phyloP scores from a whole-genome alignment of 2,329 filamentous ascomycete genomes.

The Phaeophleospora eucalypticola region DNA sequence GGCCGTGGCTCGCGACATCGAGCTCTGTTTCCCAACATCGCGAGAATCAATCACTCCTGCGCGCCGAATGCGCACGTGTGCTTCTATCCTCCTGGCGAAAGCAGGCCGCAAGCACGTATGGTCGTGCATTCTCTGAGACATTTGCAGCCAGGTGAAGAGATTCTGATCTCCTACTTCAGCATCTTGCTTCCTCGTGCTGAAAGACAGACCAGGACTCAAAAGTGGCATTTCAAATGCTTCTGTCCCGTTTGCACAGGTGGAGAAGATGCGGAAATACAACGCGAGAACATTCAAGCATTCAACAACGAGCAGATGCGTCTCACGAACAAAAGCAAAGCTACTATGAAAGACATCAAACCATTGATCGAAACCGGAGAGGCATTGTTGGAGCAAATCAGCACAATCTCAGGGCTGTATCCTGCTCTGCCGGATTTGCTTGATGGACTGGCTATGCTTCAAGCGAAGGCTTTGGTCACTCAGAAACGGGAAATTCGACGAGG shows the following conservation, averaged over 20 bases:
- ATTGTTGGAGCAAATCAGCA: slow-evolving; percentile 2
- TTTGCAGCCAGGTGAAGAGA: slow-evolving; percentile 17
- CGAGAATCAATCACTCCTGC: slow-evolving; percentile 24
- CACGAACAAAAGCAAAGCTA: slow-evolving; percentile 5
- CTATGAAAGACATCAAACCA: slow-evolving; percentile 10
- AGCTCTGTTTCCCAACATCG: slow-evolving; percentile 18
- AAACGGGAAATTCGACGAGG: slow-evolving; percentile 11
- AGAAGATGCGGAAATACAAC: slow-evolving; percentile 8
- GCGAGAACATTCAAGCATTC: slow-evolving; percentile 14
- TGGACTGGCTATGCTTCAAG: slow-evolving; percentile 17
- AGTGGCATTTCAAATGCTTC: slow-evolving; percentile 22
- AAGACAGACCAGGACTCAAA: slow-evolving; percentile 15
- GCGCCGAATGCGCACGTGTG: slow-evolving; percentile 24
- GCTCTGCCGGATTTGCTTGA: slow-evolving; percentile 20
- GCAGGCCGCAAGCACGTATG: slow-evolving; percentile 13
- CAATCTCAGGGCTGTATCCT: slow-evolving; percentile 12
- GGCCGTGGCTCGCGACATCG: slow-evolving; percentile 17
- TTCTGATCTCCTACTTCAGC: slow-evolving; percentile 23
- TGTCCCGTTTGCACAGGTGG: slow-evolving; percentile 19
- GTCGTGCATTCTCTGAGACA: slow-evolving; percentile 17
- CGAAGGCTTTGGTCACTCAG: slow-evolving; percentile 12
- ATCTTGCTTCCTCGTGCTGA: slow-evolving; percentile 18
- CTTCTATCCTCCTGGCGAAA: slow-evolving; percentile 13
- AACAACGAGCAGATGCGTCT: slow-evolving; percentile 5
- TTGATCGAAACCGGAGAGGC: slow-evolving; percentile 6